Evolutionary conservation across 2,329 filamentous ascomycete species (phyloP).

Genomic region (Aspergillus ustus): DNA sequence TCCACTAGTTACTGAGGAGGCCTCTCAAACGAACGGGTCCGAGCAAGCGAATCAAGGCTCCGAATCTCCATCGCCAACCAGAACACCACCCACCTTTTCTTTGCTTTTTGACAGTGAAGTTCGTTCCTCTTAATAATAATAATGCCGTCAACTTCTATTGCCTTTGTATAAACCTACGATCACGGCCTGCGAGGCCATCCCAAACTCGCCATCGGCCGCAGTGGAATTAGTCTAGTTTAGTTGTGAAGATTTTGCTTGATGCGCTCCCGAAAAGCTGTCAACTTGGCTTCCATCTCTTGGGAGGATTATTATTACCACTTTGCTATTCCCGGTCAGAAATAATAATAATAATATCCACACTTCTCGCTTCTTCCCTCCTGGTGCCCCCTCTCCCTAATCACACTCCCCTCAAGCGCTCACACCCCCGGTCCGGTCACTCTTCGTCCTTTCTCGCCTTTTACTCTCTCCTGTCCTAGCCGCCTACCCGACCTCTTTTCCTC

Average conservation of each 20-base stretch:
- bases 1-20: background rate
- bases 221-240: background rate
- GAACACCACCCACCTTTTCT: conserved; percentile 19
- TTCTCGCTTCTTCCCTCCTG: conserved; percentile 20
- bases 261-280: background rate
- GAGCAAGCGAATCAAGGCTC: conserved; percentile 25
- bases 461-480: conserved; percentile 9
- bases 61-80: conserved; percentile 19
- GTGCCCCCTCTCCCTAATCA: conserved; percentile 21
- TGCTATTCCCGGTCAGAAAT: conserved; percentile 27
- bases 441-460: conserved; percentile 14
- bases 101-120: background rate
- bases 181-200: background rate
- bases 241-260: background rate
- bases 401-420: conserved; percentile 4
- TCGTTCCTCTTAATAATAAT: background rate
- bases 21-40: conserved; percentile 16
- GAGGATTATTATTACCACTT: conserved; percentile 20
- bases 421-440: conserved; percentile 14
- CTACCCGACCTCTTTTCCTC: conserved; percentile 9
- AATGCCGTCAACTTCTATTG: background rate
- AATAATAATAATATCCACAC: conserved; percentile 26
- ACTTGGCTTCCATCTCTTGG: conserved; percentile 7
- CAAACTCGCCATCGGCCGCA: background rate
- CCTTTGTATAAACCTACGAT: background rate